Evolutionary conservation across 1,139 yeast genomes (phyloP).

Genomic region (Taiozyma onychis): DNA sequence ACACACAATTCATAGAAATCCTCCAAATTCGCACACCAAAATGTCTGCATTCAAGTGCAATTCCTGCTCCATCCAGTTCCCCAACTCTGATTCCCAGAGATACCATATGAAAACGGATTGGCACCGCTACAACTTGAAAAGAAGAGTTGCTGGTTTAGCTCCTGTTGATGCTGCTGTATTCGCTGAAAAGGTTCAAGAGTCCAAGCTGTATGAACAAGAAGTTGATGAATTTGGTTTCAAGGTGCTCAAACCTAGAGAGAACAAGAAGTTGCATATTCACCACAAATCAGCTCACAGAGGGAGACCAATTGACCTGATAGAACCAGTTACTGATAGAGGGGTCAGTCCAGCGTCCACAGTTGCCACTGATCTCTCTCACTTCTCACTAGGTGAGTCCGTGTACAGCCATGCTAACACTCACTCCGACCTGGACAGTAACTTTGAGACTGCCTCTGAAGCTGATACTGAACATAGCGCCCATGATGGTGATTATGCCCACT

Average conservation of each 20-base stretch:
- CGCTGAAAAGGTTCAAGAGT: slow-evolving; percentile 60
- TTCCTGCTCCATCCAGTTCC: slow-evolving; percentile 78
- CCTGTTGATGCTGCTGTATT: slow-evolving; percentile 76
- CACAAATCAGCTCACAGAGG: slow-evolving; percentile 15
- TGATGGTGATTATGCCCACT: slow-evolving; percentile 27
- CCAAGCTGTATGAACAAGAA: slow-evolving; percentile 43
- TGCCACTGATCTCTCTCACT: slow-evolving; percentile 53
- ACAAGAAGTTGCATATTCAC: slow-evolving; percentile 40
- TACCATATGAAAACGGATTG: slow-evolving; percentile 87
- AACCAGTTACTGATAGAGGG: slow-evolving; percentile 23
- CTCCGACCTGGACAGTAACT: slow-evolving; percentile 35
- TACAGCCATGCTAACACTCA: slow-evolving; percentile 29
- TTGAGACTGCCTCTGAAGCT: slow-evolving; percentile 46
- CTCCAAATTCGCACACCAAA: neutral
- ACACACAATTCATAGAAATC: neutral
- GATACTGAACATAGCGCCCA: slow-evolving; percentile 31
- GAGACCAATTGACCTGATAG: neutral
- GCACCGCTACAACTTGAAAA: slow-evolving; percentile 87
- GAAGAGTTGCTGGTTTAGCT: slow-evolving; percentile 82
- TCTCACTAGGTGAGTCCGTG: slow-evolving; percentile 59
- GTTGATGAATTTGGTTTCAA: slow-evolving; percentile 63
- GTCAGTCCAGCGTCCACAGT: slow-evolving; percentile 51
- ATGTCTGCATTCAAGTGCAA: slow-evolving; percentile 61
- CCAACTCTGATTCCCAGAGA: slow-evolving; percentile 79
- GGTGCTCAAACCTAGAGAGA: slow-evolving; percentile 26